Conservation (phyloP, 768 basidiomycete species). For the Trichaptum fuscoviolaceum region DNA sequence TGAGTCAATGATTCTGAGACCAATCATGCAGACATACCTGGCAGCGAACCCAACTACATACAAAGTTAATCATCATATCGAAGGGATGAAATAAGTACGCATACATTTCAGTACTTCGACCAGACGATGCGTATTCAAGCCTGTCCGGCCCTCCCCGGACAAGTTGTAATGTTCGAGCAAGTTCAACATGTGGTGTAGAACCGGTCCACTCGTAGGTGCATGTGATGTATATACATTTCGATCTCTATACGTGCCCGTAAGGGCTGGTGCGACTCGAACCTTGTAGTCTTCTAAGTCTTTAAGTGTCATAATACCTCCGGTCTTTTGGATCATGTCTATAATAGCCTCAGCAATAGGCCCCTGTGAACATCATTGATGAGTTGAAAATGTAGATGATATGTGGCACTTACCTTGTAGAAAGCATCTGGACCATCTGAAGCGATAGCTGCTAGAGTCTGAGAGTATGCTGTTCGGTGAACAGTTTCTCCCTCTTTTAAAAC, state of each 20-base stretch:
- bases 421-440: conserved; percentile 72
- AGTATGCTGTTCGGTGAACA: conserved; percentile 69
- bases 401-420: conserved; percentile 64
- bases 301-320: conserved; percentile 77
- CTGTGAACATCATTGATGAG: conserved; percentile 27
- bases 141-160: conserved; percentile 43
- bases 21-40: conserved; percentile 27
- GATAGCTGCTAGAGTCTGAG: conserved; percentile 68
- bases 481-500: conserved; percentile 71
- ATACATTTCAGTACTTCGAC: conserved; percentile 83
- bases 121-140: conserved; percentile 68
- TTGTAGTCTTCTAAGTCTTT: conserved; percentile 69
- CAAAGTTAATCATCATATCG: conserved; percentile 10
- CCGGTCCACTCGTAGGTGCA: conserved; percentile 84
- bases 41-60: conserved; percentile 59
- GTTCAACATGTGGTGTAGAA: conserved; percentile 91
- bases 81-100: conserved; percentile 17
- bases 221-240: conserved; percentile 79
- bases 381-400: conserved; percentile 12
- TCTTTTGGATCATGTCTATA: conserved; percentile 58
- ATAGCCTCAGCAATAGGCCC: conserved; percentile 81
- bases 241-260: conserved; percentile 72
- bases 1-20: background rate
- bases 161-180: conserved; percentile 70
- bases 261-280: conserved; percentile 64